Percentiles rank a stretch among this genome's conserved stretches.
These are phyloP conservation scores for Exserohilum turcica DNA, from an alignment of 2,329 filamentous ascomycete species.

Conservation along the genomic window DNA sequence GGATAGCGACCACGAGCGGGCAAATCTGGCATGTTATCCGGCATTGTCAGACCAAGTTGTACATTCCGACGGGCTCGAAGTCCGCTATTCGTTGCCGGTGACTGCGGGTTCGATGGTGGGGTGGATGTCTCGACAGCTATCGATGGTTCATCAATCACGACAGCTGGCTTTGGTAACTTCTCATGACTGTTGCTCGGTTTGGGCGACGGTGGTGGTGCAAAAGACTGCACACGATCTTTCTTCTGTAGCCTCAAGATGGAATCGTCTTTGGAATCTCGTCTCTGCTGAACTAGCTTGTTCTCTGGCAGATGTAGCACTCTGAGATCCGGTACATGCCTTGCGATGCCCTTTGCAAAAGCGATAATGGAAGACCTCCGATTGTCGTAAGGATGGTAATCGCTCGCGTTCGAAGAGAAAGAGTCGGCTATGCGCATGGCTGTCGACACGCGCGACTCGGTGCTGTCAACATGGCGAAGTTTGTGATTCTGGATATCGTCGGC, in stretches of 20 bases:
- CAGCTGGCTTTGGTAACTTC: constrained; percentile 1
- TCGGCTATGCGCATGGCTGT: not conserved
- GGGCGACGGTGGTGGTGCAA: constrained; percentile 4
- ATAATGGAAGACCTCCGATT: constrained; percentile 31
- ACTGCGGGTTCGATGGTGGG: not conserved
- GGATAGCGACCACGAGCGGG: constrained; percentile 25
- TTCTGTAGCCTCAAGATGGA: constrained; percentile 8
- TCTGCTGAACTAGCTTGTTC: constrained; percentile 1
- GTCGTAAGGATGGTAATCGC: constrained; percentile 11
- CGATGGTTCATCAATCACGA: constrained; percentile 1
- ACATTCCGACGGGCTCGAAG: constrained; percentile 39
- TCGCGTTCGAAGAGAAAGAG: constrained; percentile 2
- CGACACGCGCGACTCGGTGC: constrained; percentile 16
- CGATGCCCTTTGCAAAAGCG: constrained; percentile 31
- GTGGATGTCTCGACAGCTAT: not conserved
- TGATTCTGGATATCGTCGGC: constrained; percentile 14
- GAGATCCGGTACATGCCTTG: constrained; percentile 30
- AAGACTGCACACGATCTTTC: constrained; percentile 16
- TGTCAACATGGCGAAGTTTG: constrained; percentile 18
- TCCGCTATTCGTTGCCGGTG: constrained; percentile 15
- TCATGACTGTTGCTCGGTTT: constrained; percentile 2
- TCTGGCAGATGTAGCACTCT: constrained; percentile 21
- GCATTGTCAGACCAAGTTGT: constrained; percentile 36
- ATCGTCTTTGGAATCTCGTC: not conserved
- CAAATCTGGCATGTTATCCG: constrained; percentile 24